Percentiles rank a stretch among this genome's conserved stretches.
Conservation (phyloP, 192 early-diverging fungal genomes). For the Geranomyces michiganensis region DNA sequence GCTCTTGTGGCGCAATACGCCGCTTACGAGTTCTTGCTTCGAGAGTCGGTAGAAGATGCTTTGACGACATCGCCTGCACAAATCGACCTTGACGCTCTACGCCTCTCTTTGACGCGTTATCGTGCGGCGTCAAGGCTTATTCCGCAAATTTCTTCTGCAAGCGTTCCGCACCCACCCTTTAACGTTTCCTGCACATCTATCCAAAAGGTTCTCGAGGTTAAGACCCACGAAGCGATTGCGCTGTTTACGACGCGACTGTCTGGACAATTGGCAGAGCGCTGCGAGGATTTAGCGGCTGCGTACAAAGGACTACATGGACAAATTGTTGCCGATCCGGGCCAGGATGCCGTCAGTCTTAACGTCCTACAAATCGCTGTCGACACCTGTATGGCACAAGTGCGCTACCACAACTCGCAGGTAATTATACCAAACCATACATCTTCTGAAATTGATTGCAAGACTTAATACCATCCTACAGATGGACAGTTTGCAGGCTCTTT, state of each 20-base stretch:
- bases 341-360: constrained; percentile 40
- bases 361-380: constrained; percentile 35
- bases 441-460: too few relatives aligned
- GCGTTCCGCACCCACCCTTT: constrained; percentile 35
- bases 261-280: constrained; percentile 16
- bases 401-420: constrained; percentile 33
- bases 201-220: constrained; percentile 23
- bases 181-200: constrained; percentile 36
- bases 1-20: constrained; percentile 26
- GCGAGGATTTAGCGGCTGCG: constrained; percentile 15
- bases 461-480: constrained; percentile 21
- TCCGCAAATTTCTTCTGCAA: constrained; percentile 8
- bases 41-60: background rate
- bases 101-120: constrained; percentile 7
- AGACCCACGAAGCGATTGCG: constrained; percentile 9
- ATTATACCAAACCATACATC: too few relatives aligned
- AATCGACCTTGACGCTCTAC: constrained; percentile 22
- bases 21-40: constrained; percentile 37
- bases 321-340: constrained; percentile 41
- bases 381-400: constrained; percentile 30
- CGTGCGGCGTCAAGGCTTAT: constrained; percentile 11
- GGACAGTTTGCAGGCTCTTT: constrained; percentile 34
- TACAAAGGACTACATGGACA: constrained; percentile 38
- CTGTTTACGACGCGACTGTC: constrained; percentile 13
- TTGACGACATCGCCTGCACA: background rate